These are phyloP conservation scores for Oidiodendron maius DNA, from an alignment of 495 filamentous ascomycete species.

Conservation along the genomic window DNA sequence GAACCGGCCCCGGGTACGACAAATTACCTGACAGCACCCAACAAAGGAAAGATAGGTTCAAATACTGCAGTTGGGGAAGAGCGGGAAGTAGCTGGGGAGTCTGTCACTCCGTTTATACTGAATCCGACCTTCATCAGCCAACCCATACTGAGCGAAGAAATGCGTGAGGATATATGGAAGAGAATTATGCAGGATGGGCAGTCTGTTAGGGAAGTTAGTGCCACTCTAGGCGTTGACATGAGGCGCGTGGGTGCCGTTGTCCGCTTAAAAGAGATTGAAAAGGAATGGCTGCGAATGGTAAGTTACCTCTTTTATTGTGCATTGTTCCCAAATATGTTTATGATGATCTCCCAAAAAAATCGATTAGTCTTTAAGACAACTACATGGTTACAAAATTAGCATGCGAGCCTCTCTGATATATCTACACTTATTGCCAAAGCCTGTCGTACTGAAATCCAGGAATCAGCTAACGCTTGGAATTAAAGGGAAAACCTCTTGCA, in stretches of 20 bases:
- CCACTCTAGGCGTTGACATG: conserved; percentile 72
- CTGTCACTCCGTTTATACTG: conserved; percentile 77
- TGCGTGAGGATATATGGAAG: conserved; percentile 69
- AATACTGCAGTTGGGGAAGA: no score
- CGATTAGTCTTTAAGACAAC: conserved; percentile 99
- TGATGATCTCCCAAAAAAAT: conserved; percentile 56
- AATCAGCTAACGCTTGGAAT: conserved; percentile 10
- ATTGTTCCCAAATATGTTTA: conserved; percentile 17
- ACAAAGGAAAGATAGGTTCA: no score
- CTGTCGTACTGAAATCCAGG: conserved; percentile 3
- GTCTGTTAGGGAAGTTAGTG: conserved; percentile 74
- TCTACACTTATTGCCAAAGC: conserved; percentile 8
- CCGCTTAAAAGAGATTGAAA: conserved; percentile 81
- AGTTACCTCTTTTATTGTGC: conserved; percentile 23
- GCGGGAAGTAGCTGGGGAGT: no score
- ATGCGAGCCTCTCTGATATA: conserved; percentile 42
- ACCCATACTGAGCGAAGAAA: conserved; percentile 66
- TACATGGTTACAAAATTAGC: conserved; percentile 65
- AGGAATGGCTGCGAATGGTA: conserved; percentile 67
- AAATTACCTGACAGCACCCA: conserved; percentile 23
- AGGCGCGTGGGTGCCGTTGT: conserved; percentile 84
- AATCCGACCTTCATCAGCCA: conserved; percentile 69
- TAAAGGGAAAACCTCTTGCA: conserved; percentile 71
- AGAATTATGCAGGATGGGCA: conserved; percentile 57
- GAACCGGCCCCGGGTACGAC: conserved; percentile 17